Evolutionary conservation across 352 stramenopile genomes (phyloP), one percentile per base, ranked within the genome.

Genomic region (Phytophthora citricola): DNA sequence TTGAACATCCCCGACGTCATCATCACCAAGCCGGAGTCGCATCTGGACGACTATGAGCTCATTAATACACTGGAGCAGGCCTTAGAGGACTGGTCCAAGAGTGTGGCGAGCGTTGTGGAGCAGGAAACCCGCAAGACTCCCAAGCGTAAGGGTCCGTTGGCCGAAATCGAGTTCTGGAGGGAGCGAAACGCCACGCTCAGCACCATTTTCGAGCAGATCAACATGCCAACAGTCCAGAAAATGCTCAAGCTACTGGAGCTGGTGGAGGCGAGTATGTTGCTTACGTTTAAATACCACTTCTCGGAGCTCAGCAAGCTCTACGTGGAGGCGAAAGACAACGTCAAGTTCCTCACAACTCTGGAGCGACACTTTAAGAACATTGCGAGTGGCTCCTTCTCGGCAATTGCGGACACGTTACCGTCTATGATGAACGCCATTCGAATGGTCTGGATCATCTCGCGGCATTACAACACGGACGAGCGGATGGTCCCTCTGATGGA

Each of bases 381-480:
- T 24, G 85, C 82, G 0, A 89, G 79, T 22, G 96, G 94, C 0
- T 97, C 89, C 2, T 98, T 98, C 62, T 79, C 78, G 9, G 85
- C 91, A 0, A 98, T 98, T 45, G 83, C 94, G 0, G 95, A 99
- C 51, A 98, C 93, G 27, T 63, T 99, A 6, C 92, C 89, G 20
- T 97, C 91, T 3, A 98, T 99, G 95, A 97, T 99, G 89, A 98
- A 98, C 58, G 93, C 93, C 1, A 97, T 99, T 43, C 89, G 92
- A 2, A 98, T 99, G 95, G 94, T 99, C 10, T 99, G 96, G 96
- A 98, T 98, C 65, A 98, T 99, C 48, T 99, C 95, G 22, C 76
- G 96, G 0, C 95, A 99, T 63, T 99, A 98, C 79, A 99, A 99
- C 65, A 98, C 92, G n/a, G 96, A 99, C 52, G 93, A 99, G 59